These are phyloP conservation scores for Tolypocladium ophioglossoides DNA, from an alignment of 2,329 filamentous ascomycete genomes.

Conservation along the genomic window DNA sequence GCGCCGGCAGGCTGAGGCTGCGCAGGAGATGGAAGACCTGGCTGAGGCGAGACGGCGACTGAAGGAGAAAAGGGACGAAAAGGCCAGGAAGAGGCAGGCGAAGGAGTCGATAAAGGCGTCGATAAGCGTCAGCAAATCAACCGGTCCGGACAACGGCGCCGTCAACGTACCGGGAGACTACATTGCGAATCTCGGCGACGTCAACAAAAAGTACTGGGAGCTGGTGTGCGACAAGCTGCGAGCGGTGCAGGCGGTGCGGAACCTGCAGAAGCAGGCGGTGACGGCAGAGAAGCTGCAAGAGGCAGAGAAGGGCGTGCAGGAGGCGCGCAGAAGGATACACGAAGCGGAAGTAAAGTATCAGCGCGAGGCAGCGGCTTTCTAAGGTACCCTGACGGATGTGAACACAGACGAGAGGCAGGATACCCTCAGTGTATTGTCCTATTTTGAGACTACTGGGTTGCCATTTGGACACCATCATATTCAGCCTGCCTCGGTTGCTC, in stretches of 20 bases:
- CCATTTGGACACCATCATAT: background rate
- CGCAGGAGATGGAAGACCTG: conserved; percentile 27
- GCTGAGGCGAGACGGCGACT: conserved; percentile 25
- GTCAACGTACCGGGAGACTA: conserved; percentile 26
- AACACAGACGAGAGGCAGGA: background rate
- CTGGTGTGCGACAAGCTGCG: conserved; percentile 29
- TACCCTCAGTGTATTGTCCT: background rate
- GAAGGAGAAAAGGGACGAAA: conserved; percentile 30
- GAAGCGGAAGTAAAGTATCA: conserved; percentile 26
- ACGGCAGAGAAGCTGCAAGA: conserved; percentile 14
- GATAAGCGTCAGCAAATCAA: conserved; percentile 7
- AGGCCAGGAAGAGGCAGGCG: conserved; percentile 24
- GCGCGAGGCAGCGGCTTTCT: conserved; percentile 13
- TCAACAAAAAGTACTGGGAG: conserved; percentile 27
- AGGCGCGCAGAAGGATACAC: conserved; percentile 22
- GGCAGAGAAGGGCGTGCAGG: conserved; percentile 17
- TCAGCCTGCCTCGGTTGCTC: background rate
- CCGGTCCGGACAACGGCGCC: conserved; percentile 21
- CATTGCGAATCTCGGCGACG: conserved; percentile 15
- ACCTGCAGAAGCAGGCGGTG: conserved; percentile 16
- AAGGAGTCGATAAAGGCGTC: conserved; percentile 22
- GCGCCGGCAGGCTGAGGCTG: conserved; percentile 22
- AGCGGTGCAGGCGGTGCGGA: conserved; percentile 25
- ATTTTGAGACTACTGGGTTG: background rate
- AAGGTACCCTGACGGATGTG: background rate